These are phyloP conservation scores for Lactarius sp. DNA, from an alignment of 768 basidiomycete genomes.

Conservation along the genomic window DNA sequence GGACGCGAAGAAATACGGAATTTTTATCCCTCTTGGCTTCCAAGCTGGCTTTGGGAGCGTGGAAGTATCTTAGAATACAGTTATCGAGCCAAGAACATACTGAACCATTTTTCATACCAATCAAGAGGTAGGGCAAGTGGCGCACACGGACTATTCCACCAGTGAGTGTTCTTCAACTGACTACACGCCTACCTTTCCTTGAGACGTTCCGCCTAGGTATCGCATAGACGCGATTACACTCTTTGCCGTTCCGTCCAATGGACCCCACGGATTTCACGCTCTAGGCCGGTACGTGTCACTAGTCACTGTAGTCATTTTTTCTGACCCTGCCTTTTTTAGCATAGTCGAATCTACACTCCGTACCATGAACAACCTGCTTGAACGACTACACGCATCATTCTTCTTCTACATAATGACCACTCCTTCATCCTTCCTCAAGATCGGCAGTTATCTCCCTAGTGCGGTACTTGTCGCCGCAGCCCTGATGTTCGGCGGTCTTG, in stretches of 20 bases:
- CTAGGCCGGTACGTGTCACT: constrained; percentile 65
- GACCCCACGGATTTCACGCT: constrained; percentile 94
- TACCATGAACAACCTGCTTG: constrained; percentile 89
- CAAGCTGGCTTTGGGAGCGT: constrained; percentile 39
- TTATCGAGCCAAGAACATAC: constrained; percentile 59
- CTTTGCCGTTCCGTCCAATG: constrained; percentile 79
- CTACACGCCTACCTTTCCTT: background rate
- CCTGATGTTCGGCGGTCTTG: constrained; percentile 80
- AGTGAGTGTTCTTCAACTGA: constrained; percentile 41
- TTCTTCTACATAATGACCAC: constrained; percentile 87
- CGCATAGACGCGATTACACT: constrained; percentile 93
- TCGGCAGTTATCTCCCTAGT: constrained; percentile 87
- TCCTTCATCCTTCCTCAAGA: constrained; percentile 71
- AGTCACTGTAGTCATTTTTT: background rate
- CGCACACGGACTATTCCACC: constrained; percentile 85
- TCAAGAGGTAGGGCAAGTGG: constrained; percentile 79
- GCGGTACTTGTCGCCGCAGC: constrained; percentile 78
- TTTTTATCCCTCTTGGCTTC: constrained; percentile 43
- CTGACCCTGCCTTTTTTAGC: constrained; percentile 35
- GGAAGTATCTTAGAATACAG: constrained; percentile 47
- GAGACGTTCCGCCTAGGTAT: constrained; percentile 48
- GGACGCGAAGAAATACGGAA: constrained; percentile 29
- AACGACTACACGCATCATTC: constrained; percentile 94
- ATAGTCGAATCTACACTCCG: constrained; percentile 83
- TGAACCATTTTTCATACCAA: constrained; percentile 68